Conservation (phyloP, 179 eudicot genomes). For the Patellifolia procumbens region DNA sequence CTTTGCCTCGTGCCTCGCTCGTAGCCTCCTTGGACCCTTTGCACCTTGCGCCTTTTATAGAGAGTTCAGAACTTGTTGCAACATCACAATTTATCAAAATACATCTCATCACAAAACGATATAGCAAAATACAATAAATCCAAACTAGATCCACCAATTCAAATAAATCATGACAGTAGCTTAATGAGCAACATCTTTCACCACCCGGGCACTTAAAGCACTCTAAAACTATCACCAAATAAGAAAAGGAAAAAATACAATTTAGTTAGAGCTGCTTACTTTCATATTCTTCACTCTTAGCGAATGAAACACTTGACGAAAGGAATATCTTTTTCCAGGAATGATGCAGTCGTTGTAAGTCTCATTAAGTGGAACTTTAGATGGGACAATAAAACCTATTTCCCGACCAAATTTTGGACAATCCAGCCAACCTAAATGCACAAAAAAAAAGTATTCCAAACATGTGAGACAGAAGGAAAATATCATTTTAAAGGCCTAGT, state of each 20-base stretch:
- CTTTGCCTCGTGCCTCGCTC: too few species aligned
- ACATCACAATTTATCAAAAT: neutral
- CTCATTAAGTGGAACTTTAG: constrained; percentile 67
- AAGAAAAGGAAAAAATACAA: neutral
- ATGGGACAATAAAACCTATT: constrained; percentile 45
- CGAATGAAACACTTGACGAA: constrained; percentile 45
- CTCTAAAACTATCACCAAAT: neutral
- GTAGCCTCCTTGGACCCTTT: too few species aligned
- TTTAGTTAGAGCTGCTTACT: constrained; percentile 33
- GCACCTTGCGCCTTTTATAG: too few species aligned
- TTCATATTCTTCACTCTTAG: constrained; percentile 40
- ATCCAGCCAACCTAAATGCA: constrained; percentile 47
- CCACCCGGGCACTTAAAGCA: neutral
- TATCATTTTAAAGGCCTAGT: neutral
- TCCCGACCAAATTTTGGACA: constrained; percentile 48
- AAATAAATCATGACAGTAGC: too few species aligned
- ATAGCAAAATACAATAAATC: neutral
- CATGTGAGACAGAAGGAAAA: neutral
- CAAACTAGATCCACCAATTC: neutral
- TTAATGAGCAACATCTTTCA: neutral
- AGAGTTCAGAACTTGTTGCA: neutral
- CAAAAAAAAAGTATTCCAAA: constrained; percentile 8
- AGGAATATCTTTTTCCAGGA: constrained; percentile 55
- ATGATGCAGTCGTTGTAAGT: constrained; percentile 36
- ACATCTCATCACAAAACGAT: neutral